Percentiles rank a stretch among this genome's conserved stretches.
Conservation (phyloP, 2,329 filamentous ascomycete genomes). For the Fonsecaea nubica region DNA sequence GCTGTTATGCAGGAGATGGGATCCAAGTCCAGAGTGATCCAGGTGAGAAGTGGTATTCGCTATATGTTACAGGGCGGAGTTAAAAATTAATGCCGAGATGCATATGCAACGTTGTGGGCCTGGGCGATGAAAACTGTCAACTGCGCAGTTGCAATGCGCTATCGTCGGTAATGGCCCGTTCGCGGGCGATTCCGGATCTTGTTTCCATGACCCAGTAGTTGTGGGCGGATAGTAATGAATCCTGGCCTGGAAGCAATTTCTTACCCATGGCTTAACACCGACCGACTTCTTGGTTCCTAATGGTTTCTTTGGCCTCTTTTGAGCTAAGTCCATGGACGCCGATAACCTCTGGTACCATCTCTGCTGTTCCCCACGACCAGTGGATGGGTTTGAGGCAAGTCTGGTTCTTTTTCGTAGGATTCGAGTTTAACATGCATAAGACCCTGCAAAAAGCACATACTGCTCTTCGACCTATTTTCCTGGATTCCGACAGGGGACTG, state of each 20-base stretch:
- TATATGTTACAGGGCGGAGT: background rate
- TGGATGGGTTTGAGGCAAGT: background rate
- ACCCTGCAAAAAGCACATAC: background rate
- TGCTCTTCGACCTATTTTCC: background rate
- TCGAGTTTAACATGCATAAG: background rate
- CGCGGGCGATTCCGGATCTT: background rate
- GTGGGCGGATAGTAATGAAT: background rate
- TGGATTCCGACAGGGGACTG: background rate
- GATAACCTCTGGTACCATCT: background rate
- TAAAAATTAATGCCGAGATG: conserved; percentile 1
- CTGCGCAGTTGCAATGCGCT: background rate
- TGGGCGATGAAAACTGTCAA: background rate
- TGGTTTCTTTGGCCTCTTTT: background rate
- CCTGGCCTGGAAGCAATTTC: background rate
- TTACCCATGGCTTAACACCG: background rate
- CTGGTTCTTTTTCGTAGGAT: background rate
- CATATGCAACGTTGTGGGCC: background rate
- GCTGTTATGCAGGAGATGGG: background rate
- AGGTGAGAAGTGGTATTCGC: background rate
- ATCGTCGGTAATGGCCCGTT: background rate
- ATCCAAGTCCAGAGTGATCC: background rate
- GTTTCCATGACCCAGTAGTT: background rate
- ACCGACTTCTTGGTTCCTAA: background rate
- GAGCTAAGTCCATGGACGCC: background rate
- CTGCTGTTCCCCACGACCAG: background rate